A percentile compares a stretch with the other conserved stretches of the same genome.
These are phyloP conservation scores for Leccinum truebloodii DNA, from an alignment of 768 basidiomycete genomes.

Conservation along the genomic window DNA sequence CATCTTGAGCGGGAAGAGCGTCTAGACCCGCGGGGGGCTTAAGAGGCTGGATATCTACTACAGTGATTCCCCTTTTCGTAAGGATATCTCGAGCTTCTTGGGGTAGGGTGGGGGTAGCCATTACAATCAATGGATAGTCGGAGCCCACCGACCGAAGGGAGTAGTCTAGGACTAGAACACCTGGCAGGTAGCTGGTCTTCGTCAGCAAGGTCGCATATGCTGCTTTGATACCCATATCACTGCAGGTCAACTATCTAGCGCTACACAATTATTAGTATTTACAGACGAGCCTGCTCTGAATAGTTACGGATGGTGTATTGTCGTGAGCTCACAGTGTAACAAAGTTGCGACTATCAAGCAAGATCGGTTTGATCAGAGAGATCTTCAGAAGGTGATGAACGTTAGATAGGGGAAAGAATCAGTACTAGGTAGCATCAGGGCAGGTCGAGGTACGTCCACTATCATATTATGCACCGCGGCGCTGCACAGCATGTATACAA, in stretches of 20 bases:
- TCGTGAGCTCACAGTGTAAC: background rate
- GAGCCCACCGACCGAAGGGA: constrained; percentile 54
- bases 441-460: too few species aligned
- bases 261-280: background rate
- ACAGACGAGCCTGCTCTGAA: background rate
- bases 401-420: too few species aligned
- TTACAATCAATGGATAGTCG: constrained; percentile 76
- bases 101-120: constrained; percentile 65
- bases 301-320: background rate
- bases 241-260: background rate
- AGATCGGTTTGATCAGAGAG: background rate
- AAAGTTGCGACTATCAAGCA: background rate
- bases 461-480: too few species aligned
- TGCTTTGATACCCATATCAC: constrained; percentile 39
- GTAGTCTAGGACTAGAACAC: constrained; percentile 54
- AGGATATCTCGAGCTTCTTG: constrained; percentile 53
- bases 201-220: constrained; percentile 84
- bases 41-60: constrained; percentile 61
- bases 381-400: too few species aligned
- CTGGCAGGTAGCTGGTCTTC: constrained; percentile 56
- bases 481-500: too few species aligned
- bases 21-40: constrained; percentile 47
- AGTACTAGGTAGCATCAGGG: too few species aligned
- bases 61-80: constrained; percentile 48
- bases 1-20: constrained; percentile 37